phyloP scores from a whole-genome alignment of 176 grass and related monocot genomes.

The Elaeis guineensis region DNA sequence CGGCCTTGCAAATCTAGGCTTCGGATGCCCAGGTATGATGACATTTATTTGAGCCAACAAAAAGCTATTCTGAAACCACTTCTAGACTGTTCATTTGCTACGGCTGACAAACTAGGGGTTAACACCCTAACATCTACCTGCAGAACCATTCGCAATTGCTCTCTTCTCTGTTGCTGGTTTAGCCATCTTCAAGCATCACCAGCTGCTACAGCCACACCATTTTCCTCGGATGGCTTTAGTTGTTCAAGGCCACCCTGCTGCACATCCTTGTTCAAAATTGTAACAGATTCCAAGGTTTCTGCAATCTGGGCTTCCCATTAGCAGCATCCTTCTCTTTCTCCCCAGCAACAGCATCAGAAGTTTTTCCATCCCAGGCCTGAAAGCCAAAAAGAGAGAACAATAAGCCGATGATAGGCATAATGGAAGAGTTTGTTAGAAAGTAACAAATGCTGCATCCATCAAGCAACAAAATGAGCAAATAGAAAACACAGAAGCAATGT shows the following conservation, averaged over 20 bases:
- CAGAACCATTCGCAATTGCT: slow-evolving; percentile 19
- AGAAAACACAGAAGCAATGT: too few species aligned
- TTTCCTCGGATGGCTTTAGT: slow-evolving; percentile 14
- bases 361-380: slow-evolving; percentile 41
- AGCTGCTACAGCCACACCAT: slow-evolving; percentile 2
- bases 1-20: background rate
- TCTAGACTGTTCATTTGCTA: too few species aligned
- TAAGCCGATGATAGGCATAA: too few species aligned
- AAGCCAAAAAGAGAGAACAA: too few species aligned
- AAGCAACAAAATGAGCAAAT: too few species aligned
- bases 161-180: slow-evolving; percentile 15
- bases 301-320: slow-evolving; percentile 22
- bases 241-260: background rate
- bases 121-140: slow-evolving; percentile 24
- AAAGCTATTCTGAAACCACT: too few species aligned
- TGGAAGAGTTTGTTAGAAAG: too few species aligned
- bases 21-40: background rate
- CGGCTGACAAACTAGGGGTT: background rate
- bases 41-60: background rate
- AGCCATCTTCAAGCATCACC: slow-evolving; percentile 19
- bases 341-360: slow-evolving; percentile 3
- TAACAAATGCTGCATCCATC: too few species aligned
- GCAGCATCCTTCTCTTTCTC: slow-evolving; percentile 48
- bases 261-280: slow-evolving; percentile 41
- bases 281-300: slow-evolving; percentile 32